Evolutionary conservation across 257 asterid species (phyloP), one percentile per base, ranked within the genome.

Genomic region (Solanum piurae): DNA sequence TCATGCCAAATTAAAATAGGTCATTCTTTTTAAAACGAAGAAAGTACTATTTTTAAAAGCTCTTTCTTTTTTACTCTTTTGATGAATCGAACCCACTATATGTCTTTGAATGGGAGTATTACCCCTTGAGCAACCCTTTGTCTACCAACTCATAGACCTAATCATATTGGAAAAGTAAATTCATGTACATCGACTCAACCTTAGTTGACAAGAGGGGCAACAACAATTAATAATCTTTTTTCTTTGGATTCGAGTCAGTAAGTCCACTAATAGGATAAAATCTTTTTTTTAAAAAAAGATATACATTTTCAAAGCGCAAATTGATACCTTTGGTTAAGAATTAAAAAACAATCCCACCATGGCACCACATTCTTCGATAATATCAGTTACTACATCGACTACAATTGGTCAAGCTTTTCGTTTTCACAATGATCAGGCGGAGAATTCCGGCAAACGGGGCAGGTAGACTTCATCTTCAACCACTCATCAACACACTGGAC

Each of bases 371-470:
- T 12, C 6, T 69, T 69, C 3, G 6, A 69, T 69, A 25, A 31
- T 7, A 33, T 16, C 2, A 27, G 23, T 3, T 29, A 69, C 6
- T 16, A 3, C n/a, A 33, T 71, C 42, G 12, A 36, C 29, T 34
- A 34, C 0, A 36, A 16, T 9, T 77, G 84, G n/a, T 77, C 37
- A 42, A 25, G 62, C n/a, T 13, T 77, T 4, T 40, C 12, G 6
- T 46, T 79, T 79, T 14, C 18, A 0, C 0, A 21, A 14, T 4
- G 55, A 14, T 4, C 5, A 7, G 9, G 10, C 2, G 10, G 91
- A 36, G 86, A 84, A 69, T 76, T 88, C 75, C 95, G 86, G 73
- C 95, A 93, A 58, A 90, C 34, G 0, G 94, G 93, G 42, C 94
- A 90, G 5, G 88, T 75, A 5, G 71, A 64, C 62, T 89, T 91